Base-by-base conservation (phyloP, 139 green algal genomes). In the Auxenochlorella pyrenoidosa region DNA sequence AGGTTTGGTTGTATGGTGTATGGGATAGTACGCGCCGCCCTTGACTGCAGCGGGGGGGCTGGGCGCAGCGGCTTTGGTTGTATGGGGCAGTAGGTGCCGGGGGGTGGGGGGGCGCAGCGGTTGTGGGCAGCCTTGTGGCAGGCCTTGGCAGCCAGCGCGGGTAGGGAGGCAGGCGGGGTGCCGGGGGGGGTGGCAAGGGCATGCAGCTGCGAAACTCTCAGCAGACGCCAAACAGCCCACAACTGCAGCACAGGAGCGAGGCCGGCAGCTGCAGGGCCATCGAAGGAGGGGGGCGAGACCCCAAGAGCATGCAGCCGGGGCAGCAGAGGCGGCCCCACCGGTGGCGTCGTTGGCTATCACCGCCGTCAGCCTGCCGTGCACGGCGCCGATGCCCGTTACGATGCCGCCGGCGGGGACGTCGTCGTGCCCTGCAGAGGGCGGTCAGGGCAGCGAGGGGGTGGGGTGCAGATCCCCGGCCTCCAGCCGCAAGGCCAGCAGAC, bases 291-390 rank as follows among this genome's bases (percentile, higher is more conserved):
- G n/a, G n/a, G n/a, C n/a, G 28, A 36, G 21, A 73, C 6, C 66
- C 66, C 30, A 63, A 63, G 18, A n/a, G n/a, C n/a, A n/a, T n/a
- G n/a, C n/a, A n/a, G 54, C 13, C 16, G 54, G 54, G 54, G 22
- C 54, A 24, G 54, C 3, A 63, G 54, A 24, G 54, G 12, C 10
- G 12, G 54, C 54, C 80, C 30, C 63, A 65, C 80, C 80, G 19
- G 97, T 99, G 13, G 97, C 94, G 79, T 99, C 97, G 86, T 99
- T 99, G 63, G 97, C 97, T 32, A 96, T 96, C 1, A 99, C 51
- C 32, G 95, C 95, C 51, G 96, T 94, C 63, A 97, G 84, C 66
- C 91, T 85, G 26, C 97, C 97, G 15, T 94, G 86, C 41, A 99
- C 95, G 3, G 85, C 72, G 18, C 97, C 97, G 12, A 99, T 92